Base-by-base conservation (phyloP, 192 early-diverging fungal genomes). In the Cetraspora pellucida region DNA sequence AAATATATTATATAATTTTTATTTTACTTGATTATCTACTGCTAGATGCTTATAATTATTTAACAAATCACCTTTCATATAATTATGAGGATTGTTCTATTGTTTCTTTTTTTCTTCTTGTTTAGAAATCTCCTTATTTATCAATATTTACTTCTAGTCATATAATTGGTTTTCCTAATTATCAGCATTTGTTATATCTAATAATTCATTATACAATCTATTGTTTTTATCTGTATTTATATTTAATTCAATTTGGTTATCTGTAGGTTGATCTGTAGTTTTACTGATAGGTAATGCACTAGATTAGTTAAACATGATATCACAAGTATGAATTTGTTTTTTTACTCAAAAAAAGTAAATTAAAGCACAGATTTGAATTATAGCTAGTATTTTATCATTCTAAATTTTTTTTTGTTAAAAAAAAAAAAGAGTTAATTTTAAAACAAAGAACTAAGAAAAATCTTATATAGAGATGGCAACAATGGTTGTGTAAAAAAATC, bases 41-140 rank as follows among this genome's bases (percentile, higher is more conserved):
- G 46, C n/a, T 45, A 45, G 66, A 25, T 69, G n/a, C 0, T 19
- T 69, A 44, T 69, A 69, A 45, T 13, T n/a, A 49, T n/a, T 69
- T 69, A 69, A 69, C 43, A 69, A 50, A 50, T 69, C 21, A 69
- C 43, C 43, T 45, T 50, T 68, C n/a, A n/a, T n/a, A n/a, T n/a
- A n/a, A 68, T 30, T 31, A 14, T 43, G 43, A 68, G 13, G 7
- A 64, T 37, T 44, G 47, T 50, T 21, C 9, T 9, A 5, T 69
- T 19, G 8, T 69, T 30, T 45, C 17, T 69, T 13, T 0, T 13
- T 44, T 47, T 45, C 13, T 25, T 44, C 10, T 44, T 11, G 17
- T 23, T 44, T 13, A n/a, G n/a, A 0, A 21, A n/a, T 10, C n/a
- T 69, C 9, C 21, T 69, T 45, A 21, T 69, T 0, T n/a, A 49